phyloP scores from a whole-genome alignment of 176 grass and related monocot genomes.

The Zea luxurians region DNA sequence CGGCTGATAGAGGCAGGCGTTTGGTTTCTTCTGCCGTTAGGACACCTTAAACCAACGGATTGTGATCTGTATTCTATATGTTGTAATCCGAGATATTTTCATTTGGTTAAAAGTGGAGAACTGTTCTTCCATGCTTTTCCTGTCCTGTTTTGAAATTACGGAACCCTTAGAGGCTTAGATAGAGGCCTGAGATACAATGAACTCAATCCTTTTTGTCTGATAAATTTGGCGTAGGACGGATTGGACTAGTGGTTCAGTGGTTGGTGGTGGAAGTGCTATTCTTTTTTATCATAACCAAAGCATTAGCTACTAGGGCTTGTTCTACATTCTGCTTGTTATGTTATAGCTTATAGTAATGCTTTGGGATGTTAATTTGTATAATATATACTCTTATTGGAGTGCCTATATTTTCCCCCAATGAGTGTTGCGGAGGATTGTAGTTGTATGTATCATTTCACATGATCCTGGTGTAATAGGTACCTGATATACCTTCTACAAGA shows the following conservation, averaged over 20 bases:
- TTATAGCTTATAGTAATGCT: background rate
- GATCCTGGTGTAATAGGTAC: background rate
- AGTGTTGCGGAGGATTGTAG: background rate
- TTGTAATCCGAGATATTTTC: background rate
- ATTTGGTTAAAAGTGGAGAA: background rate
- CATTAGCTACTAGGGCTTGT: background rate
- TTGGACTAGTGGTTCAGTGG: background rate
- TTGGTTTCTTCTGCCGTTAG: no score
- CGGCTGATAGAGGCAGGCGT: no score
- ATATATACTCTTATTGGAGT: background rate
- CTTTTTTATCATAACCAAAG: background rate
- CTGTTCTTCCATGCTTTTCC: background rate
- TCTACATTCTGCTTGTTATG: background rate
- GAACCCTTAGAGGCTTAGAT: background rate
- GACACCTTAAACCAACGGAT: no score
- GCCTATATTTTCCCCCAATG: background rate
- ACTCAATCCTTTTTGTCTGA: background rate
- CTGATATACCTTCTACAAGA: background rate
- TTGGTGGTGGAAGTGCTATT: background rate
- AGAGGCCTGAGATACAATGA: background rate
- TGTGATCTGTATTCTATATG: background rate
- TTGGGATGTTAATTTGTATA: background rate
- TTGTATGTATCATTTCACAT: background rate
- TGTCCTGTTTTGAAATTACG: background rate
- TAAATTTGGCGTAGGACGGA: background rate